Base-by-base conservation (phyloP, 2,329 filamentous ascomycete species). In the Penicillium italicum region DNA sequence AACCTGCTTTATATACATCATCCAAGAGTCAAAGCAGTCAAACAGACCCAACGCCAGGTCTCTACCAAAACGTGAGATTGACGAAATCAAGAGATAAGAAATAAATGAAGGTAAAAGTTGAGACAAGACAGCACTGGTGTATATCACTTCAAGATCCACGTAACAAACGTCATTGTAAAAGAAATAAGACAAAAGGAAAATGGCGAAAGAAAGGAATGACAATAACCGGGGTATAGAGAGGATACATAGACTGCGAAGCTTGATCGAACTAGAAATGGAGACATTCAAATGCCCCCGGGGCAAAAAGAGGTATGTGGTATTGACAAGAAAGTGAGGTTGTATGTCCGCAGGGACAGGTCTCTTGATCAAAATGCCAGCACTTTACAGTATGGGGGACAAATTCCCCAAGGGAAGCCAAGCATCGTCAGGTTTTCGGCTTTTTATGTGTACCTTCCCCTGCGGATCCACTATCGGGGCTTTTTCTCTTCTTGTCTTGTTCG, bases 401-500 rank as follows among this genome's bases (percentile, higher is more conserved):
- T 47, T 9, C 38, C 42, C 28, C 18, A 14, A 22, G 9, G 20
- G n/a, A 24, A 30, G 20, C 20, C 45, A 44, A 26, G 18, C 11
- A 34, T 26, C 18, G n/a, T 48, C 58, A 64, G 11, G 71, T 71
- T 62, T 76, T 77, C 37, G 75, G 60, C 56, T 75, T 74, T 63
- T 76, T 76, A 31, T 65, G 64, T 24, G 66, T 53, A 37, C 66
- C 71, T 48, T 74, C 68, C 8, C 64, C 66, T 42, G 62, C 61
- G 5, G 67, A 57, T 18, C 68, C 72, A 12, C 67, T 65, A n/a
- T 78, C 75, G 1, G 76, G 71, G 57, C 67, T 74, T 56, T 78
- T 77, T 53, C 74, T 69, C 57, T 77, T 77, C 61, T 72, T 75
- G n/a, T 77, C 74, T 53, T 69, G 67, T 16, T 76, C 74, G 31